Conservation (phyloP, 345 rosid species). For the Mercurialis annua region DNA sequence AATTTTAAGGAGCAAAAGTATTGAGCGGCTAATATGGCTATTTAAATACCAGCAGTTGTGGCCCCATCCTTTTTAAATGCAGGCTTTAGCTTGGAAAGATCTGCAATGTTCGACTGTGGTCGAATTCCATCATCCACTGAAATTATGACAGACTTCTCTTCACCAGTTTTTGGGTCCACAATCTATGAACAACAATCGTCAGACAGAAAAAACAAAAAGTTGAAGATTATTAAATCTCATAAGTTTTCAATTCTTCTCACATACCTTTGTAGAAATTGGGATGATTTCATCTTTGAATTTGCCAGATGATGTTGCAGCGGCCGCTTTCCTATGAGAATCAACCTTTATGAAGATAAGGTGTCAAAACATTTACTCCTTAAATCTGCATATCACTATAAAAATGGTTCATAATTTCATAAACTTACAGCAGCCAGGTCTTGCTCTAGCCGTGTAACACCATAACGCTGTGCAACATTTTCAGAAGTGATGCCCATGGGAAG, state of each 20-base stretch:
- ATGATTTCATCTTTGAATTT: slow-evolving; percentile 87
- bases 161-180: slow-evolving; percentile 78
- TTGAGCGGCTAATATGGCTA: neutral
- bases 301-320: slow-evolving; percentile 80
- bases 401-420: slow-evolving; percentile 1
- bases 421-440: slow-evolving; percentile 92
- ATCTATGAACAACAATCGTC: slow-evolving; percentile 40
- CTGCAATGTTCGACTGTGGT: slow-evolving; percentile 54
- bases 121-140: slow-evolving; percentile 85
- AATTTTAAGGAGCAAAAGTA: slow-evolving; percentile 4
- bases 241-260: neutral
- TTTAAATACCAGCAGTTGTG: slow-evolving; percentile 82
- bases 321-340: slow-evolving; percentile 90
- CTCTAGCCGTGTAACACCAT: slow-evolving; percentile 73
- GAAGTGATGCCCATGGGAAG: slow-evolving; percentile 97
- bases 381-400: slow-evolving; percentile 8
- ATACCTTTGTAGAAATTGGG: slow-evolving; percentile 82
- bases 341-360: slow-evolving; percentile 46
- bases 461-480: slow-evolving; percentile 87
- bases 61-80: slow-evolving; percentile 77
- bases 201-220: slow-evolving; percentile 4
- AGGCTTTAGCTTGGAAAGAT: slow-evolving; percentile 76
- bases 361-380: slow-evolving; percentile 10
- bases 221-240: neutral
- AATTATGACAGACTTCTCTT: slow-evolving; percentile 57